Conservation (phyloP, 331 rosid genomes). For the Malus hybrid region DNA sequence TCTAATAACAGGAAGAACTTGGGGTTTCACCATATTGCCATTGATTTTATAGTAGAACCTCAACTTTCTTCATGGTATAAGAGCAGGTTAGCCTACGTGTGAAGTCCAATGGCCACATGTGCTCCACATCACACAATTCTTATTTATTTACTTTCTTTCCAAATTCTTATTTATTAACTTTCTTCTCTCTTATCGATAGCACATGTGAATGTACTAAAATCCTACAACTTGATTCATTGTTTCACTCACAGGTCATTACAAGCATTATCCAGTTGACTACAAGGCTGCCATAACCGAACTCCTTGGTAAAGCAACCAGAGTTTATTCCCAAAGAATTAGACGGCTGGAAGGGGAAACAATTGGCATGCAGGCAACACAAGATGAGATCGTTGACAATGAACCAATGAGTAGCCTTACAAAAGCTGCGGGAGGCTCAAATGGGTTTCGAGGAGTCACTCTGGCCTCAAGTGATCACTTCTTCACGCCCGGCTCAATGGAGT, state of each 20-base stretch:
- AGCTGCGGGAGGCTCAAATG: slow-evolving; percentile 53
- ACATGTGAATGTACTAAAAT: not conserved
- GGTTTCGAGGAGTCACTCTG: slow-evolving; percentile 56
- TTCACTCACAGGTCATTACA: slow-evolving; percentile 66
- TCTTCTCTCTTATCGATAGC: no score
- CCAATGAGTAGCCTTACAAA: slow-evolving; percentile 41
- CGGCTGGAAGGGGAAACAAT: slow-evolving; percentile 40
- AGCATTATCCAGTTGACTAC: slow-evolving; percentile 54
- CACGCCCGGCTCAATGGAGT: slow-evolving; percentile 39
- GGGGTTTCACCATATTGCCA: no score
- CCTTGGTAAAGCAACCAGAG: slow-evolving; percentile 66
- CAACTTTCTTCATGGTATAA: no score
- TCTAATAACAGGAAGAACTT: no score
- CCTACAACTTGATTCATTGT: not conserved
- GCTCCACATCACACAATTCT: not conserved
- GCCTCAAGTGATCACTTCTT: slow-evolving; percentile 40
- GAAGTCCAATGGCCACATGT: no score
- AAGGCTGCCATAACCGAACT: slow-evolving; percentile 65
- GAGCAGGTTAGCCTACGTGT: no score
- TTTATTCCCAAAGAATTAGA: slow-evolving; percentile 31
- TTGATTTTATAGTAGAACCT: no score
- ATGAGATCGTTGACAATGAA: slow-evolving; percentile 31
- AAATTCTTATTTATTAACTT: no score
- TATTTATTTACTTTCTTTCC: not conserved
- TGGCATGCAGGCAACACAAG: slow-evolving; percentile 34